phyloP scores from a whole-genome alignment of 805 yeast genomes.

The Starmera dryadoides region DNA sequence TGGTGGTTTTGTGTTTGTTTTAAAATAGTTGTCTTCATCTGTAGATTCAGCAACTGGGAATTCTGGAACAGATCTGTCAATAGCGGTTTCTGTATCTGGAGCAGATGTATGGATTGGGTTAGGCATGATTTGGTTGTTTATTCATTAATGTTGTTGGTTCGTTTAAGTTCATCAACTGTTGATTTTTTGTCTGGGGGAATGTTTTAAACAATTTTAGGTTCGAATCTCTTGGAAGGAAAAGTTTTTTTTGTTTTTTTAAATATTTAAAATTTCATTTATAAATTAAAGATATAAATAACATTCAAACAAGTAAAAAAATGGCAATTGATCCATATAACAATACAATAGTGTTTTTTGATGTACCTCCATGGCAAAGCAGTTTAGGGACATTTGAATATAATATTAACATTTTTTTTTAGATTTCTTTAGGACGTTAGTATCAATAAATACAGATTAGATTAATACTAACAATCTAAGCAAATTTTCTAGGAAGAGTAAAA shows the following conservation, averaged over 20 bases:
- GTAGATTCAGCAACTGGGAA: slow-evolving; percentile 65
- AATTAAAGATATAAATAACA: no score
- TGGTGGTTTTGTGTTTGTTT: slow-evolving; percentile 62
- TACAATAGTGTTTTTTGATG: slow-evolving; percentile 36
- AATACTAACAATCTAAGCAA: slow-evolving; percentile 10
- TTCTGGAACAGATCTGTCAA: slow-evolving; percentile 69
- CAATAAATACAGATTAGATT: neutral
- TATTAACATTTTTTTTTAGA: slow-evolving; percentile 10
- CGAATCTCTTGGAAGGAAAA: neutral
- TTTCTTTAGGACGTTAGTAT: slow-evolving; percentile 23
- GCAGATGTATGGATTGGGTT: slow-evolving; percentile 51
- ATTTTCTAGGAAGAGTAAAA: slow-evolving; percentile 35
- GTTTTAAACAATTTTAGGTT: neutral
- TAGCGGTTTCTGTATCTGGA: slow-evolving; percentile 66
- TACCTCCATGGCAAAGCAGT: slow-evolving; percentile 14
- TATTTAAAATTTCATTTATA: no score
- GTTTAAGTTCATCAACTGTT: neutral
- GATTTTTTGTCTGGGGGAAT: neutral
- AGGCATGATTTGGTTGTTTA: neutral
- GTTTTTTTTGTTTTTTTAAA: no score
- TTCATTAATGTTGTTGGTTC: neutral
- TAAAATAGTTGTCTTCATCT: slow-evolving; percentile 76
- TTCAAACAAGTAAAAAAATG: no score
- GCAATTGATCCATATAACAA: no score
- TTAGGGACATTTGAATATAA: no score